Percentiles rank a stretch among this genome's conserved stretches.
These are phyloP conservation scores for Penicillium sp. DNA, from an alignment of 2,329 filamentous ascomycete species.

Conservation along the genomic window DNA sequence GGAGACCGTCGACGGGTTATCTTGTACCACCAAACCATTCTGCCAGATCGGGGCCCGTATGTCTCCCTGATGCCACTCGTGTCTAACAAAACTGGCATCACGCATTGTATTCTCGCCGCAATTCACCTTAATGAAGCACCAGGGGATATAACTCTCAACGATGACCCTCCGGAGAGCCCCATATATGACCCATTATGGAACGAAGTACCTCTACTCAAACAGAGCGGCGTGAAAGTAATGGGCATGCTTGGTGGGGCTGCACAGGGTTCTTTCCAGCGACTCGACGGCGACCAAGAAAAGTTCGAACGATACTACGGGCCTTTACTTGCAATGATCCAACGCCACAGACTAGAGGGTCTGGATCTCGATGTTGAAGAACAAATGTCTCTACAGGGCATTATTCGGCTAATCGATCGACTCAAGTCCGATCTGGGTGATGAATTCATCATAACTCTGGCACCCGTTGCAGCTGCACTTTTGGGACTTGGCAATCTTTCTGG, in stretches of 20 bases:
- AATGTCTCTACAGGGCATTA: conserved; percentile 69
- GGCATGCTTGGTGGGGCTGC: conserved; percentile 89
- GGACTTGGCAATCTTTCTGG: conserved; percentile 70
- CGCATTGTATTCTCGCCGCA: conserved; percentile 84
- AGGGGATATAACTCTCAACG: conserved; percentile 74
- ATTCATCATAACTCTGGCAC: conserved; percentile 81
- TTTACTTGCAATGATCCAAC: conserved; percentile 66
- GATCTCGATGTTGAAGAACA: conserved; percentile 82
- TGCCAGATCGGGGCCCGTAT: conserved; percentile 57
- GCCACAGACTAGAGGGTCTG: conserved; percentile 67
- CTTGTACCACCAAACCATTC: conserved; percentile 68
- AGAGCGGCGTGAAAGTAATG: conserved; percentile 75
- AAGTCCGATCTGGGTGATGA: conserved; percentile 53
- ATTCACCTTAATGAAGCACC: conserved; percentile 78
- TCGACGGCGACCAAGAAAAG: conserved; percentile 60
- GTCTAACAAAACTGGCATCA: conserved; percentile 64
- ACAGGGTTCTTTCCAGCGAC: conserved; percentile 68
- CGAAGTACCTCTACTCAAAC: conserved; percentile 74
- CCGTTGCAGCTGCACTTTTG: conserved; percentile 76
- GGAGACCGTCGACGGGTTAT: conserved; percentile 43
- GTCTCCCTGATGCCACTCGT: conserved; percentile 67
- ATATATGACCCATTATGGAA: conserved; percentile 76
- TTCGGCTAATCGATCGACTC: conserved; percentile 69
- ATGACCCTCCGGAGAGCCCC: conserved; percentile 70
- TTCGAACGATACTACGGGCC: conserved; percentile 78